A percentile compares a stretch with the other conserved stretches of the same genome.
Conservation (phyloP, 768 basidiomycete species). For the Lentinula aciculospora region DNA sequence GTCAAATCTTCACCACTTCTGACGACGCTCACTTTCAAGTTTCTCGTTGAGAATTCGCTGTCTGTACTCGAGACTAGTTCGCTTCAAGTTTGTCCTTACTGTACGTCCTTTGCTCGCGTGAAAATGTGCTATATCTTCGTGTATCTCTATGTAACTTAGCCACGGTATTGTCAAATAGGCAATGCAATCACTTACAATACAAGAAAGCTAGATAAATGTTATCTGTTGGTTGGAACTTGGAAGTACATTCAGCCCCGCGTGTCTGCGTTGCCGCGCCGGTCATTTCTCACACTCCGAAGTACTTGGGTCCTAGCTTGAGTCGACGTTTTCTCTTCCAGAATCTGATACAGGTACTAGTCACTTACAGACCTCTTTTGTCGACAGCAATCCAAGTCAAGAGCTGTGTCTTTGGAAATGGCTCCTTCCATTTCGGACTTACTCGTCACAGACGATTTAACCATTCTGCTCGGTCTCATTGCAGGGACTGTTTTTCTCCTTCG, state of each 20-base stretch:
- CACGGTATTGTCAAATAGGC: too few species aligned
- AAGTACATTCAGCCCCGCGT: too few species aligned
- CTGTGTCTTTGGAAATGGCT: slow-evolving; percentile 14
- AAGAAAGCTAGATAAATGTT: too few species aligned
- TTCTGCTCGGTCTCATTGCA: slow-evolving; percentile 69
- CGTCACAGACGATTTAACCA: slow-evolving; percentile 74
- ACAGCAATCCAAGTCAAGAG: neutral
- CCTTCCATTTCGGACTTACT: slow-evolving; percentile 51
- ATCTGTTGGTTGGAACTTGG: too few species aligned
- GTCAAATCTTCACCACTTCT: slow-evolving; percentile 71
- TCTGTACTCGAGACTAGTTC: neutral
- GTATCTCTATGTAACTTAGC: neutral
- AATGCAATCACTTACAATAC: neutral
- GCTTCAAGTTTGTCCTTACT: neutral
- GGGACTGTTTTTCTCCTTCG: slow-evolving; percentile 73
- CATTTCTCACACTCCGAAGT: neutral
- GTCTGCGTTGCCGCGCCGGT: neutral
- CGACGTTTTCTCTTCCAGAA: neutral
- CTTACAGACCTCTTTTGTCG: neutral
- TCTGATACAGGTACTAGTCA: too few species aligned
- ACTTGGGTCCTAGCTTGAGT: neutral
- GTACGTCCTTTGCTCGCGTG: neutral
- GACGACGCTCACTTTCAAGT: slow-evolving; percentile 77
- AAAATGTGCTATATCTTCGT: neutral
- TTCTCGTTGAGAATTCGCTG: slow-evolving; percentile 26